phyloP scores from a whole-genome alignment of 331 rosid genomes.

The Prunus yedoensis region DNA sequence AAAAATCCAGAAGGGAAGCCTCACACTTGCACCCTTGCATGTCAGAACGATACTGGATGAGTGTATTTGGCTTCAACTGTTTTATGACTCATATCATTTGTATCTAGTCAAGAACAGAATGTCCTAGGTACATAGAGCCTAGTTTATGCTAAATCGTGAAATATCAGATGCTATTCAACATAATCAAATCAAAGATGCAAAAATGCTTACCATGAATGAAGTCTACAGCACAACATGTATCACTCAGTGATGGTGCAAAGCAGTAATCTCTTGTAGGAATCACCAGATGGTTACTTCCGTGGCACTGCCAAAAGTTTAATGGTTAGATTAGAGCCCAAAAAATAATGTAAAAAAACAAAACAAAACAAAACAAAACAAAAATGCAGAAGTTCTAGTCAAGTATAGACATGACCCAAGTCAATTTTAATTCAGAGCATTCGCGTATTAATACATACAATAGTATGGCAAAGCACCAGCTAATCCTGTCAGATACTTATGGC shows the following conservation, averaged over 20 bases:
- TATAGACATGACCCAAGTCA: not conserved
- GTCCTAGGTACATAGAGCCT: not conserved
- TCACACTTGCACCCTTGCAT: not conserved
- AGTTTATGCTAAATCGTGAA: not conserved
- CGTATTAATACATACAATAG: not conserved
- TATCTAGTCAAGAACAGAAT: not conserved
- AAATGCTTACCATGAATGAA: constrained; percentile 69
- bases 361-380: not conserved
- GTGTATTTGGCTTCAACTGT: too few species aligned
- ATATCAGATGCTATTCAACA: not conserved
- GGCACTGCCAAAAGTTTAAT: constrained; percentile 47
- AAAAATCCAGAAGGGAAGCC: too few species aligned
- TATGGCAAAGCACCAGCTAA: not conserved
- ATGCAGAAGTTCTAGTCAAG: not conserved
- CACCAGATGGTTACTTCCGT: constrained; percentile 84
- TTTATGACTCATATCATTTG: too few species aligned
- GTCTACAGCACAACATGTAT: constrained; percentile 59
- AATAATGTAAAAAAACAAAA: not conserved
- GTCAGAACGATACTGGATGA: not conserved
- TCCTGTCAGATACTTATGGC: not conserved
- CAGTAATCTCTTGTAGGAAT: constrained; percentile 97
- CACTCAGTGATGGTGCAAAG: constrained; percentile 74
- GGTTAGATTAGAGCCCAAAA: not conserved
- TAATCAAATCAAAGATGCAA: constrained; percentile 3
- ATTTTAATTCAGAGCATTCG: not conserved